Conservation (phyloP, 495 filamentous ascomycete genomes). For the Chaetomium cochliodes region DNA sequence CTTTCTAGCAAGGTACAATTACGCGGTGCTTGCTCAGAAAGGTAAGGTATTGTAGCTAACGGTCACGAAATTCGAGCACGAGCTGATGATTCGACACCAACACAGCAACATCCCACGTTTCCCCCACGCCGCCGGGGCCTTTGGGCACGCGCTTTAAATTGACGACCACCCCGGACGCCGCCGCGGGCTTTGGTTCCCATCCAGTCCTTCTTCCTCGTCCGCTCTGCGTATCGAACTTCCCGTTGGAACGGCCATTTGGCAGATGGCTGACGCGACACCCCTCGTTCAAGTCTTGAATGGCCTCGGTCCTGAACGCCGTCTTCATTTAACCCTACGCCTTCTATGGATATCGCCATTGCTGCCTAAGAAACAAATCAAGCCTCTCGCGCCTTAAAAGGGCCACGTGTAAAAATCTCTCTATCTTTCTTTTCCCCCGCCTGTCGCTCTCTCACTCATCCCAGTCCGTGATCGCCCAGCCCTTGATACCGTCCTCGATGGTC, state of each 20-base stretch:
- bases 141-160: constrained; percentile 27
- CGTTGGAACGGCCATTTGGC: no score
- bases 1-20: background rate
- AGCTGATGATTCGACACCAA: constrained; percentile 27
- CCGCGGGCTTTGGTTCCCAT: constrained; percentile 5
- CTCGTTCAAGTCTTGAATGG: background rate
- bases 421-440: background rate
- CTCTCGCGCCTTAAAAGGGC: background rate
- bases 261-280: background rate
- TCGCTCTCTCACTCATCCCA: constrained; percentile 47
- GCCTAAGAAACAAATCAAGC: background rate
- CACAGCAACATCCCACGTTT: constrained; percentile 38
- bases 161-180: constrained; percentile 22
- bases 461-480: constrained; percentile 57
- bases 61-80: constrained; percentile 27
- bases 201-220: background rate
- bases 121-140: constrained; percentile 33
- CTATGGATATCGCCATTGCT: constrained; percentile 22
- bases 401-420: background rate
- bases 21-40: background rate
- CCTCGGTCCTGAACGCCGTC: background rate
- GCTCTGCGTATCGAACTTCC: background rate
- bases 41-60: background rate
- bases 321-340: constrained; percentile 5
- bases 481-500: constrained; percentile 55